Evolutionary conservation across 1,284 basidiomycete genomes (phyloP), one percentile per base, ranked within the genome.

Genomic region (Inonotus obliquus): DNA sequence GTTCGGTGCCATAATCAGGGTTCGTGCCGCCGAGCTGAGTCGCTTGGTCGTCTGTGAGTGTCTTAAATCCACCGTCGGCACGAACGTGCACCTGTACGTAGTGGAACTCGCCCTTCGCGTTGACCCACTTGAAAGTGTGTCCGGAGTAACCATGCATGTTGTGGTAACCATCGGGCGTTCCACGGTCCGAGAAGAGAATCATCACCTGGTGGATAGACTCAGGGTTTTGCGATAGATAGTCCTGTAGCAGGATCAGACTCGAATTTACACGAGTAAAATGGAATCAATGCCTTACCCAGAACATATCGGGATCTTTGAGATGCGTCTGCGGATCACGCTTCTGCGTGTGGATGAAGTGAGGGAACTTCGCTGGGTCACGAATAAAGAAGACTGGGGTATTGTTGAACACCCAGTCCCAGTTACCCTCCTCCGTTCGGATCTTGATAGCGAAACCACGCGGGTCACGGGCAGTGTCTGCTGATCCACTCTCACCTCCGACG

Each of bases 281-380:
- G 38, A 45, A 17, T 45, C 23, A 21, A 4, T 25, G 10, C 66
- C 79, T 47, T 72, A 87, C 86, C 89, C 89, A 91, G 79, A 90
- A 89, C 81, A 83, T 83, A 71, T 91, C 88, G 37, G 87, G 69
- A 77, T 93, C 91, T 74, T 91, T 92, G 66, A 93, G 75, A 74
- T 95, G 90, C 10, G 92, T 94, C 73, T 93, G 90, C 21, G 93
- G 93, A 75, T 91, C 87, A 69, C 93, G 85, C 82, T 97, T 96
- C 76, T 95, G 92, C 38, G 93, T 94, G 80, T 96, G 94, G 69
- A 96, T 96, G 78, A 97, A 96, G 78, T 93, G 86, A n/a, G 89
- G 85, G 81, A 91, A 91, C 74, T 92, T 92, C 71, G 87, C 80
- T 13, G 90, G 87, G 69, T 92, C 90, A 62, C 88, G 84, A 68